Evolutionary conservation across 2,329 filamentous ascomycete genomes (phyloP).

Genomic region (Ilyonectria destructans): DNA sequence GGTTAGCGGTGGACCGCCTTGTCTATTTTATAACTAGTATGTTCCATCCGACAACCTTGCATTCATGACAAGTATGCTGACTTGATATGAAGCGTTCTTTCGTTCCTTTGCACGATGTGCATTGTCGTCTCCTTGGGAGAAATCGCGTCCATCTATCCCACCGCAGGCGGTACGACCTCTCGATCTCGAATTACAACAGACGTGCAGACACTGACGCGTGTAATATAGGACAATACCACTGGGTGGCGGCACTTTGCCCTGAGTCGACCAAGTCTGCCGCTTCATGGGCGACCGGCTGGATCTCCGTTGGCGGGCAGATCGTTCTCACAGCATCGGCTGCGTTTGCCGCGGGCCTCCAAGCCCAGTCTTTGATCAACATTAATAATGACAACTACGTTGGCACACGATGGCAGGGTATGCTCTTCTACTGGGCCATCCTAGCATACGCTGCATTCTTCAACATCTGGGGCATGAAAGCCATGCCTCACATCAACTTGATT

Average conservation of each 20-base stretch:
- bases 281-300: slow-evolving; percentile 57
- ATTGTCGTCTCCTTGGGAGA: slow-evolving; percentile 59
- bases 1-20: slow-evolving; percentile 21
- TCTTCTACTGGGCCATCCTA: slow-evolving; percentile 64
- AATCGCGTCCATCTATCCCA: slow-evolving; percentile 58
- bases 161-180: slow-evolving; percentile 48
- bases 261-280: slow-evolving; percentile 18
- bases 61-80: neutral
- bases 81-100: slow-evolving; percentile 55
- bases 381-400: slow-evolving; percentile 60
- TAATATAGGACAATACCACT: slow-evolving; percentile 61
- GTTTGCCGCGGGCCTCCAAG: slow-evolving; percentile 62
- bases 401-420: slow-evolving; percentile 61
- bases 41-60: neutral
- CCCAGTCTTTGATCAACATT: slow-evolving; percentile 61
- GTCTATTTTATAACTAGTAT: slow-evolving; percentile 55
- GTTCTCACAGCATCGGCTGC: slow-evolving; percentile 64
- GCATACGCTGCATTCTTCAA: slow-evolving; percentile 58
- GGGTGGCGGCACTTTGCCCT: slow-evolving; percentile 58
- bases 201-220: neutral
- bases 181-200: neutral
- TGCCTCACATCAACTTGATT: slow-evolving; percentile 56
- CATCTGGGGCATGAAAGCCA: slow-evolving; percentile 57
- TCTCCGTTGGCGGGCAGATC: slow-evolving; percentile 63
- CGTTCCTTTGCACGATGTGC: slow-evolving; percentile 58